Evolutionary conservation across 2,329 filamentous ascomycete genomes (phyloP).

Genomic region (Clathrospora elynae): DNA sequence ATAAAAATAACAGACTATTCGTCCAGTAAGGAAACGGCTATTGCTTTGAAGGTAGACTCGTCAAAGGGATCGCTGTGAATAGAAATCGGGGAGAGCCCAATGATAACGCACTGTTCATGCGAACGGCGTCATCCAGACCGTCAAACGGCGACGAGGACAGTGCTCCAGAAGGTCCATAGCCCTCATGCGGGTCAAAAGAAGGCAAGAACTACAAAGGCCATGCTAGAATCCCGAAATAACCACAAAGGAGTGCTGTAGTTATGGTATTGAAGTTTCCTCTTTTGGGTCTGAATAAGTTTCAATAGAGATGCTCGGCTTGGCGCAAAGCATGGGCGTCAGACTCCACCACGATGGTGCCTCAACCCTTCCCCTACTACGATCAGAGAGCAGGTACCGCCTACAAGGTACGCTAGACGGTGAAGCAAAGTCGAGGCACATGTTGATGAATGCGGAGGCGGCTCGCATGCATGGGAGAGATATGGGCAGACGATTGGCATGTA

Average conservation of each 20-base stretch:
- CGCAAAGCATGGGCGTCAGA: constrained; percentile 5
- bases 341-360: not conserved
- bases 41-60: constrained; percentile 18
- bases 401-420: not conserved
- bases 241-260: constrained; percentile 22
- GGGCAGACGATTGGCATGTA: not conserved
- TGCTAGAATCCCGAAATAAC: constrained; percentile 2
- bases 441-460: constrained; percentile 1
- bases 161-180: constrained; percentile 11
- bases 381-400: not conserved
- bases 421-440: not conserved
- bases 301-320: constrained; percentile 32
- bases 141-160: constrained; percentile 3
- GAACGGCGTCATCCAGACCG: constrained; percentile 10
- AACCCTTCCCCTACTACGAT: not conserved
- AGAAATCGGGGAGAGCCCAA: constrained; percentile 8
- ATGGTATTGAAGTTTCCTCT: constrained; percentile 19
- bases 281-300: constrained; percentile 40
- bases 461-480: constrained; percentile 1
- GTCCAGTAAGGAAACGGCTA: constrained; percentile 15
- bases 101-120: not conserved
- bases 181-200: constrained; percentile 7
- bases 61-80: constrained; percentile 19
- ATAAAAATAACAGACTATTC: constrained; percentile 13
- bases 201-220: constrained; percentile 18